Percentiles rank a stretch among this genome's conserved stretches.
phyloP scores from a whole-genome alignment of 1,139 yeast genomes.

The Scheffersomyces cryptocercus region DNA sequence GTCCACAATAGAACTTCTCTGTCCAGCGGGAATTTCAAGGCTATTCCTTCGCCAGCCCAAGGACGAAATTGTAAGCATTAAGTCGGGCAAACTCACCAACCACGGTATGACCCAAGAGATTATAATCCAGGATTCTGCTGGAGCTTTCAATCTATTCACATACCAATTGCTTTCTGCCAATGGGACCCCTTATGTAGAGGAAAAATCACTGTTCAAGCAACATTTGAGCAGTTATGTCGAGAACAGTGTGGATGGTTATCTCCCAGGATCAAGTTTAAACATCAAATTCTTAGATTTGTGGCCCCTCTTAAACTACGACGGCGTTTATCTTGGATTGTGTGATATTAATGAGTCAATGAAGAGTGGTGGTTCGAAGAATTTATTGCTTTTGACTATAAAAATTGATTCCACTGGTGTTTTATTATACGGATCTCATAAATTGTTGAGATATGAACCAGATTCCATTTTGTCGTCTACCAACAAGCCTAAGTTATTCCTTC shows the following conservation, averaged over 20 bases:
- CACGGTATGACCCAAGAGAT: slow-evolving; percentile 50
- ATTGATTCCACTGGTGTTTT: slow-evolving; percentile 54
- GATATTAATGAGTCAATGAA: slow-evolving; percentile 25
- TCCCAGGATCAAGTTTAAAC: slow-evolving; percentile 34
- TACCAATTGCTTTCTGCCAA: slow-evolving; percentile 34
- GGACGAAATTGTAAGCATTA: slow-evolving; percentile 60
- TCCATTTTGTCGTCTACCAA: slow-evolving; percentile 24
- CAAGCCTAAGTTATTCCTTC: slow-evolving; percentile 58
- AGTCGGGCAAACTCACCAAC: slow-evolving; percentile 53
- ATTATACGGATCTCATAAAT: slow-evolving; percentile 61
- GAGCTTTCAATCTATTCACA: slow-evolving; percentile 36
- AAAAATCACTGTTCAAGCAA: slow-evolving; percentile 28
- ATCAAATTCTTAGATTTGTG: slow-evolving; percentile 57
- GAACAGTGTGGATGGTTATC: slow-evolving; percentile 38
- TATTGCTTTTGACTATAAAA: slow-evolving; percentile 56
- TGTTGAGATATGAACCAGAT: slow-evolving; percentile 37
- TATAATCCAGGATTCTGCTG: slow-evolving; percentile 47
- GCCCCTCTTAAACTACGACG: slow-evolving; percentile 33
- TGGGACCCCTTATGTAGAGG: slow-evolving; percentile 30
- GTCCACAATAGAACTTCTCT: slow-evolving; percentile 34
- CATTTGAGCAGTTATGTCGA: slow-evolving; percentile 31
- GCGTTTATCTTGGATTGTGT: slow-evolving; percentile 52
- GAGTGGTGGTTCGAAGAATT: slow-evolving; percentile 17
- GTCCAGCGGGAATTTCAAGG: slow-evolving; percentile 15
- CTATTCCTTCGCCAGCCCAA: slow-evolving; percentile 19